Percentiles rank a stretch among this genome's conserved stretches.
Conservation (phyloP, 805 yeast species). For the Ogataea henricii region DNA sequence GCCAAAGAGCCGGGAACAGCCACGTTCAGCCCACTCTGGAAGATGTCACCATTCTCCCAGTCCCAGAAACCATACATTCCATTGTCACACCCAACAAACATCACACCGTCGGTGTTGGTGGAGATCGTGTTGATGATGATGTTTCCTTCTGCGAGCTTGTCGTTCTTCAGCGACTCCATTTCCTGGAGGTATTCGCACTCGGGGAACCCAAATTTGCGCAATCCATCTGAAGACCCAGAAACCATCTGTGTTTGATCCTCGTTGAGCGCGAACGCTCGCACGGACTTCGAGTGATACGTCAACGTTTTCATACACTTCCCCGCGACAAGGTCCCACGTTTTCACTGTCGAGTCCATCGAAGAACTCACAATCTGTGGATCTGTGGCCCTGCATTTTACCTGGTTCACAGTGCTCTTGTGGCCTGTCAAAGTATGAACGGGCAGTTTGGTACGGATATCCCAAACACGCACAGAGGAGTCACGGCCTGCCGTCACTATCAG, state of each 20-base stretch:
- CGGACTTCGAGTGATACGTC: slow-evolving; percentile 83
- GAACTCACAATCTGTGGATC: slow-evolving; percentile 88
- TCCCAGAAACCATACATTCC: slow-evolving; percentile 80
- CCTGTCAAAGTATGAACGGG: slow-evolving; percentile 81
- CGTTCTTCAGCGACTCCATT: slow-evolving; percentile 49
- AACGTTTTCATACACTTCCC: slow-evolving; percentile 70
- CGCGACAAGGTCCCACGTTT: slow-evolving; percentile 88
- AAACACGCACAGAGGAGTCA: slow-evolving; percentile 81
- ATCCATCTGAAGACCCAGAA: slow-evolving; percentile 78
- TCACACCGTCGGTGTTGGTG: slow-evolving; percentile 58
- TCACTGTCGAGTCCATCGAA: slow-evolving; percentile 80
- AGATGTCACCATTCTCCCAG: slow-evolving; percentile 66
- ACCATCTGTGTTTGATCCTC: slow-evolving; percentile 74
- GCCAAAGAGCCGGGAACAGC: slow-evolving; percentile 72
- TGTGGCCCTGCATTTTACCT: slow-evolving; percentile 63
- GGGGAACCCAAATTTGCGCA: slow-evolving; percentile 83
- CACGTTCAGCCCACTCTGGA: slow-evolving; percentile 54
- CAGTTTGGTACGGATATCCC: slow-evolving; percentile 87
- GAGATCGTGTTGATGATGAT: slow-evolving; percentile 68
- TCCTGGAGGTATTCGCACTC: slow-evolving; percentile 61
- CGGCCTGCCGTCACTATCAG: slow-evolving; percentile 85
- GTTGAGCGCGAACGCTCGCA: slow-evolving; percentile 70
- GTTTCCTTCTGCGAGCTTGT: slow-evolving; percentile 36
- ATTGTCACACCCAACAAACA: slow-evolving; percentile 83
- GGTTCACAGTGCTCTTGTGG: slow-evolving; percentile 73